These are phyloP conservation scores for Vitis riparia DNA, from an alignment of 164 flowering plant species.

Conservation along the genomic window DNA sequence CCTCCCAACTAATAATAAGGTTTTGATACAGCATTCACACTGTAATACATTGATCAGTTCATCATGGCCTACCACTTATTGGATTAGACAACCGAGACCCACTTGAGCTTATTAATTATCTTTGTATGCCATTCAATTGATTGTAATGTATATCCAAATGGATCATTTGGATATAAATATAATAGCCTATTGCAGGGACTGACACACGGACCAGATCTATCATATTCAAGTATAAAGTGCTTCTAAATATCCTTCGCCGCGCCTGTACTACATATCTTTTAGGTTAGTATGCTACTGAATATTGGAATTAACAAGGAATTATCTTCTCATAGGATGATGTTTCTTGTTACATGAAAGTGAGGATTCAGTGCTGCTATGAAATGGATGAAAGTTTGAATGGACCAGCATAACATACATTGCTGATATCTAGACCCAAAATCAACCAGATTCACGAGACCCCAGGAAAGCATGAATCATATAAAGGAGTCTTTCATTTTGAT, in stretches of 20 bases:
- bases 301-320: no score
- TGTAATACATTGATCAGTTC: neutral
- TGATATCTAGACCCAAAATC: slow-evolving; percentile 1
- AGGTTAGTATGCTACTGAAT: no score
- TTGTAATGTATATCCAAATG: no score
- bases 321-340: slow-evolving; percentile 1
- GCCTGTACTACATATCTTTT: no score
- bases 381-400: slow-evolving; percentile 5
- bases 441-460: neutral
- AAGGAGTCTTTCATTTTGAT: neutral
- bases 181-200: no score
- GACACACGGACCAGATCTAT: no score
- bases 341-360: neutral
- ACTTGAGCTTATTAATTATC: no score
- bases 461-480: neutral
- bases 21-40: neutral
- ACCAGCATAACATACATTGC: neutral
- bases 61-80: slow-evolving; percentile 1
- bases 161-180: no score
- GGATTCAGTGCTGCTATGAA: neutral
- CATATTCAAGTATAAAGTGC: no score
- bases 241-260: no score
- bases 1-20: neutral
- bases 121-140: no score
- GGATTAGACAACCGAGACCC: no score